phyloP scores from a whole-genome alignment of 164 flowering plant genomes.

The Magnolia officinalis region DNA sequence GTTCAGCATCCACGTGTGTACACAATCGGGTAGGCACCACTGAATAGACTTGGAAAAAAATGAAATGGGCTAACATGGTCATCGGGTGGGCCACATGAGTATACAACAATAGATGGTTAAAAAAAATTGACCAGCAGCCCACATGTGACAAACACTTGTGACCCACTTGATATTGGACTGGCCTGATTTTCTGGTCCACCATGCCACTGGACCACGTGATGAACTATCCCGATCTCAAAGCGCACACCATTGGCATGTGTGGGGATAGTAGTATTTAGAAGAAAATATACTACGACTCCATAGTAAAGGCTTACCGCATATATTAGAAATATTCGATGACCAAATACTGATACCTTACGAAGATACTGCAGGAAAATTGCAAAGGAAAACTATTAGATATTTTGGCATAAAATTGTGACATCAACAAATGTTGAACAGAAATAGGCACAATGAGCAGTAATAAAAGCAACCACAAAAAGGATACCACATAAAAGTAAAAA shows the following conservation, averaged over 20 bases:
- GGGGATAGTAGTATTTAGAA: neutral
- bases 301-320: slow-evolving; percentile 66
- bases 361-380: slow-evolving; percentile 68
- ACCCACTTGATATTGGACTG: neutral
- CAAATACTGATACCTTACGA: slow-evolving; percentile 85
- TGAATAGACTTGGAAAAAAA: neutral
- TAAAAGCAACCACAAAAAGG: neutral
- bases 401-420: neutral
- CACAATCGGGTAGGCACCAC: too few relatives aligned
- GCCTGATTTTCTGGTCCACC: neutral
- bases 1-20: neutral
- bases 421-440: neutral
- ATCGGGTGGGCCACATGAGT: neutral
- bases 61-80: neutral
- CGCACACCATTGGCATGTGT: neutral
- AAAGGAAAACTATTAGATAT: slow-evolving; percentile 11
- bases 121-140: too few relatives aligned
- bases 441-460: neutral
- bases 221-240: neutral
- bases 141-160: too few relatives aligned
- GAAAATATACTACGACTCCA: neutral
- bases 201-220: neutral
- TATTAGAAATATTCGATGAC: slow-evolving; percentile 89
- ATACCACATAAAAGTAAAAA: neutral
- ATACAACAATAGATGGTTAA: neutral